Conservation (phyloP, 176 grass and related monocot genomes). For the Chloris gayana region DNA sequence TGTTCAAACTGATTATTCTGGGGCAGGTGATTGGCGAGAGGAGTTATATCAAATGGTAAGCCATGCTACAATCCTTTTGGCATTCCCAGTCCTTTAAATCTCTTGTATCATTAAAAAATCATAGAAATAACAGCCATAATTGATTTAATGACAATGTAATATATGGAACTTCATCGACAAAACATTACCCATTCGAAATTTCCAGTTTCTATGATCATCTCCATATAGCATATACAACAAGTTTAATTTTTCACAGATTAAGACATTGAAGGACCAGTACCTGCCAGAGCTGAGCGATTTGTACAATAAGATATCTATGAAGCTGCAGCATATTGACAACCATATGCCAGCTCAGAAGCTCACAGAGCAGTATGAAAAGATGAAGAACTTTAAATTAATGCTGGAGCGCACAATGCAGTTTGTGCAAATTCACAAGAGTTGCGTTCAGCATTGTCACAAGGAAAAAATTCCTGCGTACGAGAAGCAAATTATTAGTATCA, state of each 20-base stretch:
- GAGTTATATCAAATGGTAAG: slow-evolving; percentile 69
- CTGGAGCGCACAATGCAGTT: slow-evolving; percentile 51
- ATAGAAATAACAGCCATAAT: no score
- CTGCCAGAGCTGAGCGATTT: slow-evolving; percentile 54
- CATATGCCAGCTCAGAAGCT: slow-evolving; percentile 34
- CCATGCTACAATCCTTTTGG: background rate
- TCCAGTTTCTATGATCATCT: background rate
- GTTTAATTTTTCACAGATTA: slow-evolving; percentile 50
- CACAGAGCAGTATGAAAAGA: slow-evolving; percentile 54
- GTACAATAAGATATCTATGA: slow-evolving; percentile 60
- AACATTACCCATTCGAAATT: no score
- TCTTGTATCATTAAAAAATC: background rate
- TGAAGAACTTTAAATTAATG: slow-evolving; percentile 56
- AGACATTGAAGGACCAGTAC: slow-evolving; percentile 70
- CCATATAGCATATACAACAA: background rate
- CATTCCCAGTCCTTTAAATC: background rate
- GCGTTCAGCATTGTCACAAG: slow-evolving; percentile 48
- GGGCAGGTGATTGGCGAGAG: slow-evolving; percentile 52
- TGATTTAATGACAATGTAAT: no score
- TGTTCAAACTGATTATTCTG: slow-evolving; percentile 56
- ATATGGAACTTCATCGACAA: no score
- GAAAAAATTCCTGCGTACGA: slow-evolving; percentile 53
- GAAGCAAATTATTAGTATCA: slow-evolving; percentile 58
- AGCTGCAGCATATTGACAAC: slow-evolving; percentile 66
- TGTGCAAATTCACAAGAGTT: slow-evolving; percentile 54